Percentiles rank a stretch among this genome's conserved stretches.
phyloP scores from a whole-genome alignment of 805 yeast genomes.

The Blastobotrys chiropterorum region DNA sequence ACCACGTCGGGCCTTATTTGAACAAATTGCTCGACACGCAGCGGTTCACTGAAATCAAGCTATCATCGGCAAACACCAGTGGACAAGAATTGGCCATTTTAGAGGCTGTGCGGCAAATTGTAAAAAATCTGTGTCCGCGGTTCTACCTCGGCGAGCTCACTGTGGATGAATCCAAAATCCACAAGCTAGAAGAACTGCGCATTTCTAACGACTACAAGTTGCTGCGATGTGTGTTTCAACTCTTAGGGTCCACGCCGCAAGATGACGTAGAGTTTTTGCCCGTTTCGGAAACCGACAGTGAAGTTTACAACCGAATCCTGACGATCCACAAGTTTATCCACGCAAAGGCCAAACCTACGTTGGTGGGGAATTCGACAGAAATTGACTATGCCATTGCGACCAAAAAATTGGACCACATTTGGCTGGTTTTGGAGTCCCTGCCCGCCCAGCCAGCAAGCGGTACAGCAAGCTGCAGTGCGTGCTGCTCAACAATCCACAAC shows the following conservation, averaged over 20 bases:
- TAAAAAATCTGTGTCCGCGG: conserved; percentile 19
- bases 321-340: conserved; percentile 14
- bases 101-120: conserved; percentile 29
- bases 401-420: neutral
- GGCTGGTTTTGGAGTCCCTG: neutral
- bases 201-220: conserved; percentile 28
- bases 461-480: neutral
- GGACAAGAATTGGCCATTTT: conserved; percentile 27
- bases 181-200: conserved; percentile 29
- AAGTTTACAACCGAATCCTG: conserved; percentile 8
- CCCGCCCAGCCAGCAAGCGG: neutral
- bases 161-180: conserved; percentile 17
- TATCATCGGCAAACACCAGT: neutral
- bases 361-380: neutral
- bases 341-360: neutral
- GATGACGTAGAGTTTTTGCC: conserved; percentile 16
- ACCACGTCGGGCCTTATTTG: conserved; percentile 21
- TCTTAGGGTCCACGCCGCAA: conserved; percentile 14
- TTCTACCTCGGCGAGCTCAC: conserved; percentile 14
- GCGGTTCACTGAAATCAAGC: conserved; percentile 18
- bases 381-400: neutral
- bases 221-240: conserved; percentile 22
- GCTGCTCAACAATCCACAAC: neutral
- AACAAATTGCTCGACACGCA: conserved; percentile 23
- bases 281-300: conserved; percentile 16